Conservation (phyloP, 139 green algal species). For the Edaphochlamys debaryana region DNA sequence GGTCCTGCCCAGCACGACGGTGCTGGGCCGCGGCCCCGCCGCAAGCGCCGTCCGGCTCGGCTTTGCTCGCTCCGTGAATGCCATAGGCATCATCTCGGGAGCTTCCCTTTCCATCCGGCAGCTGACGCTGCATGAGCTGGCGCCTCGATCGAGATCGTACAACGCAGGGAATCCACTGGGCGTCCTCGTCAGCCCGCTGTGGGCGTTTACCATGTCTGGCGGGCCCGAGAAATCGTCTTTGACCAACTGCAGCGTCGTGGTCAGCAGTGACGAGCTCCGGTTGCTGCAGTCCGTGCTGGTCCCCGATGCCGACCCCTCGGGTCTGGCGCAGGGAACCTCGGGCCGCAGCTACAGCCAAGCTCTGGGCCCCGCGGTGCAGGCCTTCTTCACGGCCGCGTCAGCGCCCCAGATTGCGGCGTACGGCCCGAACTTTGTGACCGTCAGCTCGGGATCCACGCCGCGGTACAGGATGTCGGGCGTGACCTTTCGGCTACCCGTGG, state of each 20-base stretch:
- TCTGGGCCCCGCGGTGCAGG: background rate
- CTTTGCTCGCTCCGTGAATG: background rate
- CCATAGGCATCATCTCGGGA: background rate
- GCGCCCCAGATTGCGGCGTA: background rate
- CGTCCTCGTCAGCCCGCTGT: slow-evolving; percentile 17
- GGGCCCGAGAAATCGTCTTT: background rate
- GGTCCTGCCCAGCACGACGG: background rate
- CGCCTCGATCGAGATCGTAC: background rate
- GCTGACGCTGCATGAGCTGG: slow-evolving; percentile 2
- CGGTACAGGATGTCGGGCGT: background rate
- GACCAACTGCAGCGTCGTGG: slow-evolving; percentile 1
- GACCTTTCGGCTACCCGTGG: slow-evolving; percentile 1
- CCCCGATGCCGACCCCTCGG: background rate
- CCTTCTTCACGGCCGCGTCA: background rate
- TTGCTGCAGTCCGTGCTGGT: slow-evolving; percentile 19
- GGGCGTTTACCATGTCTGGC: background rate
- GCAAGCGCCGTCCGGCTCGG: background rate
- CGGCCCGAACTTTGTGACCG: background rate
- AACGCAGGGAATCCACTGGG: background rate
- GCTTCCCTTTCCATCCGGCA: background rate
- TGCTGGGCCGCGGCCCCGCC: background rate
- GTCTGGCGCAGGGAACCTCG: background rate
- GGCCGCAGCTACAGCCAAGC: background rate
- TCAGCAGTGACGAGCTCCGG: background rate
- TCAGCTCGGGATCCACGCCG: background rate